These are phyloP conservation scores for Pyrus hybrid DNA, from an alignment of 331 rosid species.

Conservation along the genomic window DNA sequence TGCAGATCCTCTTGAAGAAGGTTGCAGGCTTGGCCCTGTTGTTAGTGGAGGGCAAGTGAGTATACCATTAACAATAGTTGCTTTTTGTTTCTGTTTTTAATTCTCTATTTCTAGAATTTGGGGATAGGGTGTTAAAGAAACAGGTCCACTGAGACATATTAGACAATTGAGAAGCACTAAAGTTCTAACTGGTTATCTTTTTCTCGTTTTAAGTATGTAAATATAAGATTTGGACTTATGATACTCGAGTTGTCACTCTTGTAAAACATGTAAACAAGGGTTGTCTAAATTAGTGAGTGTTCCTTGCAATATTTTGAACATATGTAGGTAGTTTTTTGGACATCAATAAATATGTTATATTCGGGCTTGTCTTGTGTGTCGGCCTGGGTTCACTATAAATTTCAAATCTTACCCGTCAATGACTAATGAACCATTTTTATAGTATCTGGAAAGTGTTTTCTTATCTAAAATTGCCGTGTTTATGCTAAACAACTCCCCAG, in stretches of 20 bases:
- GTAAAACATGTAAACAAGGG: not conserved
- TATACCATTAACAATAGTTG: constrained; percentile 10
- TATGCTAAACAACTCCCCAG: not conserved
- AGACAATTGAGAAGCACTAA: not conserved
- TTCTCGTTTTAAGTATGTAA: not conserved
- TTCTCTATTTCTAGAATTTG: not conserved
- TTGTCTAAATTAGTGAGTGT: not conserved
- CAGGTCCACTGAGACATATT: not conserved
- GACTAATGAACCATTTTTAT: not conserved
- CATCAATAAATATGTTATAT: not conserved
- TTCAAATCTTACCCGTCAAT: not conserved
- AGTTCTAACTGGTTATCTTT: not conserved
- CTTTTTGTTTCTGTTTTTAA: not conserved
- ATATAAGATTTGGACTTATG: not conserved
- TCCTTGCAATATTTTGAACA: not conserved
- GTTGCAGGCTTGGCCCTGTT: constrained; percentile 97
- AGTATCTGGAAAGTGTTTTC: not conserved
- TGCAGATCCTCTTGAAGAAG: constrained; percentile 97
- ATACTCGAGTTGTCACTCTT: not conserved
- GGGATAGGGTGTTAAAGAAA: not conserved
- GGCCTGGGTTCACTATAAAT: not conserved
- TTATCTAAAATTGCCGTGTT: not conserved
- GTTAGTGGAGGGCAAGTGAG: constrained; percentile 83
- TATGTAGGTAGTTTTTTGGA: not conserved
- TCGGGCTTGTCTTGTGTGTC: not conserved